Evolutionary conservation across 108 stramenopile genomes (phyloP).

Genomic region (Skeletonema grethae): DNA sequence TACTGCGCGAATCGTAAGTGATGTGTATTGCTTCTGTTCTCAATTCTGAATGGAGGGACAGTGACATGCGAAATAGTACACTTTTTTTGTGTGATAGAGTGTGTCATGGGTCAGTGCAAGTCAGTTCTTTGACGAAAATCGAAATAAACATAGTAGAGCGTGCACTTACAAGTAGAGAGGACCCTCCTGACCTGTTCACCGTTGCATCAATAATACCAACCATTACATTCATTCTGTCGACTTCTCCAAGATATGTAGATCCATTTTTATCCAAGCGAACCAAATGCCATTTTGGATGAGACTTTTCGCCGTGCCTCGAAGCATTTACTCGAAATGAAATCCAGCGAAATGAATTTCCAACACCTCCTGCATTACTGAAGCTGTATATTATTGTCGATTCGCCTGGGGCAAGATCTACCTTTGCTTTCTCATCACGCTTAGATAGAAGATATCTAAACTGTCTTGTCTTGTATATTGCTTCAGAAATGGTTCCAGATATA

Average conservation of each 20-base stretch:
- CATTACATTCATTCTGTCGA: slow-evolving; percentile 37
- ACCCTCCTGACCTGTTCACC: slow-evolving; percentile 17
- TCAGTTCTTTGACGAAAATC: not conserved
- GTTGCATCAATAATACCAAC: slow-evolving; percentile 39
- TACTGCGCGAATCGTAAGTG: slow-evolving; percentile 44
- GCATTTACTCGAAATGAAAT: slow-evolving; percentile 35
- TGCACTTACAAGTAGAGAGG: slow-evolving; percentile 12
- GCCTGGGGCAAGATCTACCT: slow-evolving; percentile 7
- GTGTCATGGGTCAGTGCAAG: not conserved
- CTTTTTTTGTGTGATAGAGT: not conserved
- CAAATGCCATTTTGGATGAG: slow-evolving; percentile 31
- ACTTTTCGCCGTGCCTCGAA: not conserved
- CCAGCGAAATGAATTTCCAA: slow-evolving; percentile 13
- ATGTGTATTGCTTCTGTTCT: slow-evolving; percentile 38
- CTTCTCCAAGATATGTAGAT: slow-evolving; percentile 33
- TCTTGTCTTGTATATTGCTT: slow-evolving; percentile 13
- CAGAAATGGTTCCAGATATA: slow-evolving; percentile 15
- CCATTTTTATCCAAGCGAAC: slow-evolving; percentile 21
- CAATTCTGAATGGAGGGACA: slow-evolving; percentile 38
- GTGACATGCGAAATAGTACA: slow-evolving; percentile 25
- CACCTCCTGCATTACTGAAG: slow-evolving; percentile 12
- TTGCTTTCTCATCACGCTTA: not conserved
- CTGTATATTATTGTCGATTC: slow-evolving; percentile 25
- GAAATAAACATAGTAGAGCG: not conserved
- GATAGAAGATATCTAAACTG: slow-evolving; percentile 11